Base-by-base conservation (phyloP, 1,139 yeast genomes). In the Candida tropicalis region DNA sequence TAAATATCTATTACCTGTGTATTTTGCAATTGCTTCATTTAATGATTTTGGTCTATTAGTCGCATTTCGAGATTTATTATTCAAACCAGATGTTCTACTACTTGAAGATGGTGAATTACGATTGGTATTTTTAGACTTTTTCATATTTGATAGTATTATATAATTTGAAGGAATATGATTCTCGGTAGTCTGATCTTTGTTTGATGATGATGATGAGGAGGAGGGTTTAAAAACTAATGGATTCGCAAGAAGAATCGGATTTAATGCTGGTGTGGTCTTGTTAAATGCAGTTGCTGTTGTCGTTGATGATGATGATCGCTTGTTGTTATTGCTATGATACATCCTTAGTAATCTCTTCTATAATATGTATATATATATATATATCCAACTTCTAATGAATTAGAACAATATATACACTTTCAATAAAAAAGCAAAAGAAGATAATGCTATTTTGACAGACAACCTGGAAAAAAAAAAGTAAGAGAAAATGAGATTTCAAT, bases 21-120 rank as follows among this genome's bases (percentile, higher is more conserved):
- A 80, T 2, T 78, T 75, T 7, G 83, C 82, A 28, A 80, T 79
- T 2, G 84, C 84, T 56, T 79, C 84, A 3, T 82, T 82, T 77
- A 80, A 70, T 24, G 82, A 73, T 50, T 63, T 70, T 4, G 82
- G 81, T 50, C 72, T 69, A 31, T 31, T 31, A 36, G 52, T 54
- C 39, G 46, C 46, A 15, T 13, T 34, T 2, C n/a, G 6, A n/a
- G 23, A 17, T 15, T 24, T 17, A n/a, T 9, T 17, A 24, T 3
- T 6, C n/a, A n/a, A n/a, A n/a, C n/a, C n/a, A n/a, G n/a, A n/a
- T n/a, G n/a, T n/a, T n/a, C n/a, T n/a, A 1, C 7, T 8, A 25
- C 16, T 10, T 18, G 24, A 18, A 11, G 24, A 9, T 15, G 36
- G 18, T 10, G 28, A 10, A 23, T 23, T 12, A 10, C 12, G 23